Evolutionary conservation across 306 rosid species (phyloP).

Genomic region (Cotoneaster glaucophyllus): DNA sequence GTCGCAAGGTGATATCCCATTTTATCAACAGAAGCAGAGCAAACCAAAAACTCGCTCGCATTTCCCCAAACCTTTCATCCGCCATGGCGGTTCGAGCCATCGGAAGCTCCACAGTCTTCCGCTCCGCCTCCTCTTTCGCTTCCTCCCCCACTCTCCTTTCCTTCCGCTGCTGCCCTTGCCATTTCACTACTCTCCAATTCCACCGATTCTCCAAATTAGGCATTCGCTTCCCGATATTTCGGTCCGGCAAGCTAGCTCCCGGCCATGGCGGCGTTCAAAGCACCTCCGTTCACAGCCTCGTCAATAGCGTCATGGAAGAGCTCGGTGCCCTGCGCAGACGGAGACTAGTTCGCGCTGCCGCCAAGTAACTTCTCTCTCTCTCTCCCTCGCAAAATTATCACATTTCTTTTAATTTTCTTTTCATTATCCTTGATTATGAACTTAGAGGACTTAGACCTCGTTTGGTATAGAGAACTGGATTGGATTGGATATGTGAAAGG

Average conservation of each 20-base stretch:
- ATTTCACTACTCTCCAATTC: conserved; percentile 17
- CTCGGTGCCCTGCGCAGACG: conserved; percentile 39
- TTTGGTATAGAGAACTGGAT: not conserved
- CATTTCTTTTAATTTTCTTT: not conserved
- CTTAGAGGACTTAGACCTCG: not conserved
- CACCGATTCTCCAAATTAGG: conserved; percentile 21
- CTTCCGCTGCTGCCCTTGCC: conserved; percentile 40
- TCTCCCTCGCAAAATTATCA: not conserved
- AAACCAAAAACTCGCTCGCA: not conserved
- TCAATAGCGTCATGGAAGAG: conserved; percentile 63
- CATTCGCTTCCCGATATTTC: conserved; percentile 5
- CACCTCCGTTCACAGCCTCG: conserved; percentile 49
- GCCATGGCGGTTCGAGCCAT: conserved; percentile 68
- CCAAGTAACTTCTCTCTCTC: conserved; percentile 36
- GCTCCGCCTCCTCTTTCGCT: conserved; percentile 37
- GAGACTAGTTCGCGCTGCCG: conserved; percentile 38
- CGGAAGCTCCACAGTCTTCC: conserved; percentile 48
- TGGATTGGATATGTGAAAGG: not conserved
- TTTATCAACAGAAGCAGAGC: not conserved
- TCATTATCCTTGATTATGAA: not conserved
- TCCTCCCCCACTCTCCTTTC: conserved; percentile 45
- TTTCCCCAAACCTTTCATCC: conserved; percentile 1
- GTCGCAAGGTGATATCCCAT: not conserved
- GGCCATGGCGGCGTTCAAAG: conserved; percentile 30
- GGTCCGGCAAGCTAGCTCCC: conserved; percentile 16